These are phyloP conservation scores for Thymus quinquecostatus DNA, from an alignment of 257 asterid genomes.

Conservation along the genomic window DNA sequence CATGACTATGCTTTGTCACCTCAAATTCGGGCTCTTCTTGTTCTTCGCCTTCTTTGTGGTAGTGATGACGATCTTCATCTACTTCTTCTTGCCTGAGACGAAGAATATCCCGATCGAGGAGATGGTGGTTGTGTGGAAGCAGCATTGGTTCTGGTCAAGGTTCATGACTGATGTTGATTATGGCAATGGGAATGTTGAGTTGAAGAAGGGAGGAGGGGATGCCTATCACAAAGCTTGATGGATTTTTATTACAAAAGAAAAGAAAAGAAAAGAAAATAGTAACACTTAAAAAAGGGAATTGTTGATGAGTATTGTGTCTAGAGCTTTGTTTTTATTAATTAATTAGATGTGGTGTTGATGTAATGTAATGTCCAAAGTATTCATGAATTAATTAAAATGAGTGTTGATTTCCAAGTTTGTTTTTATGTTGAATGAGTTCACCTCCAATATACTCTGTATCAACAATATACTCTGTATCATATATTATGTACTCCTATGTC, in stretches of 20 bases:
- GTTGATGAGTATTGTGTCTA: constrained; percentile 9
- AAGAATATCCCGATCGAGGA: constrained; percentile 68
- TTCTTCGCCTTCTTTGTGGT: constrained; percentile 50
- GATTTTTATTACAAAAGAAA: neutral
- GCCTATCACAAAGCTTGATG: constrained; percentile 43
- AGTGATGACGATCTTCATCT: constrained; percentile 48
- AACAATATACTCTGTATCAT: no score
- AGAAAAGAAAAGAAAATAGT: neutral
- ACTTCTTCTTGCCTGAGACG: constrained; percentile 67
- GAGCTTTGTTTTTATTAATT: neutral
- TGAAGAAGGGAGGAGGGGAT: constrained; percentile 37
- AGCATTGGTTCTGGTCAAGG: constrained; percentile 63
- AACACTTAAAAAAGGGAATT: constrained; percentile 23
- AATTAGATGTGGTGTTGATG: constrained; percentile 14
- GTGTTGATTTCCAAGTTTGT: neutral
- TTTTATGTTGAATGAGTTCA: neutral
- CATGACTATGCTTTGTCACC: constrained; percentile 73
- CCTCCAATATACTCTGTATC: no score
- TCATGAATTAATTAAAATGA: constrained; percentile 18
- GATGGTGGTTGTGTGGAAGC: constrained; percentile 61
- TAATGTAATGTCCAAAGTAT: neutral
- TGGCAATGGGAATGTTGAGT: constrained; percentile 32
- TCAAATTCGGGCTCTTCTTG: constrained; percentile 60
- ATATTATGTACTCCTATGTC: no score
- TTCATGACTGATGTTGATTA: constrained; percentile 47